Conservation (phyloP, 768 basidiomycete genomes). For the Mycena epipterygia region DNA sequence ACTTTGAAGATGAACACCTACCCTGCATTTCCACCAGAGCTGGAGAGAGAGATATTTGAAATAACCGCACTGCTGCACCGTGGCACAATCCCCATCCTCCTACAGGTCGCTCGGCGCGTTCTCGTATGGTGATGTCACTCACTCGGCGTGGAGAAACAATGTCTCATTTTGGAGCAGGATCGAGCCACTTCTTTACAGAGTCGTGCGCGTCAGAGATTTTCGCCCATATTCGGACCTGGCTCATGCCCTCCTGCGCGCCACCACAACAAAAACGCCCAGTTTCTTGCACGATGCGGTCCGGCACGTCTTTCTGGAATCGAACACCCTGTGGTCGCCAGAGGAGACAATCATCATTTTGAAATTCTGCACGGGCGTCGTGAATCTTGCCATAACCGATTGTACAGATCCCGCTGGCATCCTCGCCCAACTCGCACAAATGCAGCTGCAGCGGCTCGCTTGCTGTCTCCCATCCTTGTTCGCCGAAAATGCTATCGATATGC, state of each 20-base stretch:
- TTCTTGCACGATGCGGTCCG: neutral
- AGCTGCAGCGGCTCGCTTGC: neutral
- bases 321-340: too few relatives aligned
- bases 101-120: neutral
- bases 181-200: neutral
- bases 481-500: neutral
- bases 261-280: neutral
- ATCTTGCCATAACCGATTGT: too few relatives aligned
- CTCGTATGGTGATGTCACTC: neutral
- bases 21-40: neutral
- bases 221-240: neutral
- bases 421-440: neutral
- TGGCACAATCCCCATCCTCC: neutral
- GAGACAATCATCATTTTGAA: too few relatives aligned
- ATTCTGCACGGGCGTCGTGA: too few relatives aligned
- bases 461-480: neutral
- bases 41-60: neutral
- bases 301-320: neutral
- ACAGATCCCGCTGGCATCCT: neutral
- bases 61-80: neutral
- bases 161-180: neutral
- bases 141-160: too few relatives aligned
- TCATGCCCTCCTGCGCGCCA: too few relatives aligned
- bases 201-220: neutral
- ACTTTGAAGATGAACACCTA: too few relatives aligned